Conservation (phyloP, 2,329 filamentous ascomycete genomes). For the Colletotrichum camelliae region DNA sequence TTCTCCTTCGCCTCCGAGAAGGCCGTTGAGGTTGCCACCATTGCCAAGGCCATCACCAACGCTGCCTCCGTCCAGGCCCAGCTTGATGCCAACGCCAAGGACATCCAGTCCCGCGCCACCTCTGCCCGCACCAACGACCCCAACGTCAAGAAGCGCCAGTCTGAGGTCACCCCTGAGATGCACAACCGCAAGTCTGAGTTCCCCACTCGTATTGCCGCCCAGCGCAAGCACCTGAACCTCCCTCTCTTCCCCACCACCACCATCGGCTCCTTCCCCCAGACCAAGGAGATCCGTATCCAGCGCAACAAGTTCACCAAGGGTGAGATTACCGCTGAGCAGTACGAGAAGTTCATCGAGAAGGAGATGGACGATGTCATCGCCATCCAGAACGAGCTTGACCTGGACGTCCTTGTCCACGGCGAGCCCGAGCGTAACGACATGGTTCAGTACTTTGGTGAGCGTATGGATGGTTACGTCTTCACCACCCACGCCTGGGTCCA, state of each 20-base stretch:
- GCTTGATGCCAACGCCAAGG: conserved; percentile 97
- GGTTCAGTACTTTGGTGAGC: conserved; percentile 99
- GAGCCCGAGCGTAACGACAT: conserved; percentile 99
- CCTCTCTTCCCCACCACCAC: conserved; percentile 99
- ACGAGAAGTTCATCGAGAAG: conserved; percentile 99
- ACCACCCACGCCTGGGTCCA: conserved; percentile 99
- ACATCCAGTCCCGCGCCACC: conserved; percentile 86
- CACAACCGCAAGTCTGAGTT: conserved; percentile 95
- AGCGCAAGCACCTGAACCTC: conserved; percentile 91
- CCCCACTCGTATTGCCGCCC: conserved; percentile 81
- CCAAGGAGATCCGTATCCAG: conserved; percentile 95
- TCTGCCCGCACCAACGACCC: conserved; percentile 97
- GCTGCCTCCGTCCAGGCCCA: conserved; percentile 85
- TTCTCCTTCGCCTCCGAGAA: conserved; percentile 99
- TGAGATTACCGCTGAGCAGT: conserved; percentile 89
- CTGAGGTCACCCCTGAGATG: conserved; percentile 80
- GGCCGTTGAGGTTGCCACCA: conserved; percentile 85
- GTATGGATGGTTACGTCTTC: conserved; percentile 95
- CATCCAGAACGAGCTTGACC: conserved; percentile 96
- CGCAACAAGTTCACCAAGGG: conserved; percentile 99
- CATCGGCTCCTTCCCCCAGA: conserved; percentile 99
- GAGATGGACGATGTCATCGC: conserved; percentile 95
- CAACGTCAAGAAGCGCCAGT: conserved; percentile 94
- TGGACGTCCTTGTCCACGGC: conserved; percentile 97
- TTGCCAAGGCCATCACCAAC: conserved; percentile 96